A percentile compares a stretch with the other conserved stretches of the same genome.
Conservation (phyloP, 805 yeast species). For the Wickerhamomyces canadensis region DNA sequence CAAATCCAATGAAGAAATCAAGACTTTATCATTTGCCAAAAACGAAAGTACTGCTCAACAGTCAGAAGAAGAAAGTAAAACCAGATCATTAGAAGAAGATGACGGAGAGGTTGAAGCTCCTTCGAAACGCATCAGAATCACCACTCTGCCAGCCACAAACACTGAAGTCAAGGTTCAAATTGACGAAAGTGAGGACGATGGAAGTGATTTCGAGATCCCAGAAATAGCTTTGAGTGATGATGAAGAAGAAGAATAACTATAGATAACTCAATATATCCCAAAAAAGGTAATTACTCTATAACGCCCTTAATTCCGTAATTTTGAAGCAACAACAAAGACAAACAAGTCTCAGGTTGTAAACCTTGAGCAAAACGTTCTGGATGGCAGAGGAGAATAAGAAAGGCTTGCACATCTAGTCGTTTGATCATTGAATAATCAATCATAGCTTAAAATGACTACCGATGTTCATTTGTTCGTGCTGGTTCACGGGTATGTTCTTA, state of each 20-base stretch:
- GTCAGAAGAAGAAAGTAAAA: background rate
- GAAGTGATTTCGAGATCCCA: constrained; percentile 50
- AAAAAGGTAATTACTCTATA: too few species aligned
- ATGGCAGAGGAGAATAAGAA: too few species aligned
- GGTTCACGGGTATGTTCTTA: constrained; percentile 58
- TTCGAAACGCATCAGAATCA: constrained; percentile 21
- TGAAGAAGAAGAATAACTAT: constrained; percentile 32
- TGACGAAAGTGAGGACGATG: constrained; percentile 23
- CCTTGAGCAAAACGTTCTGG: too few species aligned
- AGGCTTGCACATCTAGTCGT: background rate
- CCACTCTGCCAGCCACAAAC: constrained; percentile 1
- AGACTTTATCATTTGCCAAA: constrained; percentile 18
- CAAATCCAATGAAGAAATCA: constrained; percentile 20
- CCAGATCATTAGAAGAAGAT: constrained; percentile 1
- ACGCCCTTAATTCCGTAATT: too few species aligned
- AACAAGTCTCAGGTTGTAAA: too few species aligned
- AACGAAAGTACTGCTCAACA: too few species aligned
- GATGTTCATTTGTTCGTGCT: constrained; percentile 58
- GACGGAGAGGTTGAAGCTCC: constrained; percentile 16
- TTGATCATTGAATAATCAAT: background rate
- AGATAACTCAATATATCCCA: too few species aligned
- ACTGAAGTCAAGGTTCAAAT: constrained; percentile 10
- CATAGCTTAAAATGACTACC: constrained; percentile 5
- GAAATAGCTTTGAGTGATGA: constrained; percentile 36
- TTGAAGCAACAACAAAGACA: too few species aligned